Percentiles rank a stretch among this genome's conserved stretches.
These are phyloP conservation scores for Amoebophrya sp. DNA, from an alignment of 169 alveolate species.

Conservation along the genomic window DNA sequence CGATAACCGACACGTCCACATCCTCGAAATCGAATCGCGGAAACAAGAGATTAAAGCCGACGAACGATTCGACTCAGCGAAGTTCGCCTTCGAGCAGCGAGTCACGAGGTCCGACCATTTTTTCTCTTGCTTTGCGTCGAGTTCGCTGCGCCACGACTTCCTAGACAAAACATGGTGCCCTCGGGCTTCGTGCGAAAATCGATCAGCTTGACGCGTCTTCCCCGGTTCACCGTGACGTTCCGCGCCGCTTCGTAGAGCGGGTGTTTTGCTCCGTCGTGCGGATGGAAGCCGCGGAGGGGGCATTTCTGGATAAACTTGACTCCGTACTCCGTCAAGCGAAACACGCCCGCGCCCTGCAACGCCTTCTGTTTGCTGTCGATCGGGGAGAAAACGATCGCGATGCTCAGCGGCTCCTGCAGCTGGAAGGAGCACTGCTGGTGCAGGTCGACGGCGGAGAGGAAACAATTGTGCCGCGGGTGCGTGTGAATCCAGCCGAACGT, in stretches of 20 bases:
- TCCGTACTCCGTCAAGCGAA: background rate
- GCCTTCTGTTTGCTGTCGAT: background rate
- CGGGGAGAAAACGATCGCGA: background rate
- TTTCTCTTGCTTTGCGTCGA: no score
- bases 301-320: background rate
- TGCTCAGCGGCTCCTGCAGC: background rate
- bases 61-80: no score
- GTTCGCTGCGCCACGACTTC: no score
- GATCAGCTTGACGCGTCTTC: background rate
- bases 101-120: no score
- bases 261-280: background rate
- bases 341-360: background rate
- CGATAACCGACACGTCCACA: no score
- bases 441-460: background rate
- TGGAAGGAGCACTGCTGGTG: background rate
- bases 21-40: no score
- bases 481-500: background rate
- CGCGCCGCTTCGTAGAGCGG: background rate
- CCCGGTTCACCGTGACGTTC: background rate
- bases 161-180: background rate
- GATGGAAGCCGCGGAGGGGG: background rate
- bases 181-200: background rate
- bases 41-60: no score
- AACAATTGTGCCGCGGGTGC: background rate
- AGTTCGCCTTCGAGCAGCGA: no score